These are phyloP conservation scores for Nidularia sp. DNA, from an alignment of 768 basidiomycete species.

Conservation along the genomic window DNA sequence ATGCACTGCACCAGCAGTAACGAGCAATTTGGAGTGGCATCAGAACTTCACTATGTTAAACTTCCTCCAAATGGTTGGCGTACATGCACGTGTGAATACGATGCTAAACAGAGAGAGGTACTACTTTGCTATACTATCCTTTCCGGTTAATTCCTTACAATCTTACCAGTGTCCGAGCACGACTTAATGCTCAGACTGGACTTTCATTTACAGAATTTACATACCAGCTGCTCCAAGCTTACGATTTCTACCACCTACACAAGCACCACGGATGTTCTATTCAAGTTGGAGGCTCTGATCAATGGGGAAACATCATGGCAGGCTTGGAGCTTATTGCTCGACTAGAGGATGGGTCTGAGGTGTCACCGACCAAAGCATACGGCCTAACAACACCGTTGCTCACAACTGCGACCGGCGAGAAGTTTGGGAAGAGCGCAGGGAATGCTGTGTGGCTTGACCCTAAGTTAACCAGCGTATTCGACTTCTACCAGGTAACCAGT, in stretches of 20 bases:
- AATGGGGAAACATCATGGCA: constrained; percentile 97
- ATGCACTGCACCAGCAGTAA: constrained; percentile 20
- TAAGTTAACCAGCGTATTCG: constrained; percentile 76
- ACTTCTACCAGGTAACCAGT: constrained; percentile 84
- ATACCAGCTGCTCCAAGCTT: constrained; percentile 95
- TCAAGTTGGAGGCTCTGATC: constrained; percentile 95
- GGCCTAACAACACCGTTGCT: constrained; percentile 94
- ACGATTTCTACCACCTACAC: constrained; percentile 85
- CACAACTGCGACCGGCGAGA: constrained; percentile 84
- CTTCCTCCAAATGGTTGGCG: constrained; percentile 80
- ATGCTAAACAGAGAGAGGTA: constrained; percentile 94
- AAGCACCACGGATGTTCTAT: constrained; percentile 65
- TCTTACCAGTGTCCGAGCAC: constrained; percentile 66
- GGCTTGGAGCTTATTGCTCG: constrained; percentile 85
- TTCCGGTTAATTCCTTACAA: not conserved
- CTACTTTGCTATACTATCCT: not conserved
- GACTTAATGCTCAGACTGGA: constrained; percentile 75
- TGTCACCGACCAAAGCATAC: constrained; percentile 41
- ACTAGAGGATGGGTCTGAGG: constrained; percentile 7
- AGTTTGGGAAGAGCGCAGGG: constrained; percentile 96
- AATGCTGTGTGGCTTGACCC: constrained; percentile 92
- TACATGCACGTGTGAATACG: constrained; percentile 75
- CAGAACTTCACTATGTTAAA: constrained; percentile 69
- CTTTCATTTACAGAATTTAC: constrained; percentile 99
- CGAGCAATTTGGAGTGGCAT: constrained; percentile 72